phyloP scores from a whole-genome alignment of 108 stramenopile species.

The Asterionellopsis glacialis region DNA sequence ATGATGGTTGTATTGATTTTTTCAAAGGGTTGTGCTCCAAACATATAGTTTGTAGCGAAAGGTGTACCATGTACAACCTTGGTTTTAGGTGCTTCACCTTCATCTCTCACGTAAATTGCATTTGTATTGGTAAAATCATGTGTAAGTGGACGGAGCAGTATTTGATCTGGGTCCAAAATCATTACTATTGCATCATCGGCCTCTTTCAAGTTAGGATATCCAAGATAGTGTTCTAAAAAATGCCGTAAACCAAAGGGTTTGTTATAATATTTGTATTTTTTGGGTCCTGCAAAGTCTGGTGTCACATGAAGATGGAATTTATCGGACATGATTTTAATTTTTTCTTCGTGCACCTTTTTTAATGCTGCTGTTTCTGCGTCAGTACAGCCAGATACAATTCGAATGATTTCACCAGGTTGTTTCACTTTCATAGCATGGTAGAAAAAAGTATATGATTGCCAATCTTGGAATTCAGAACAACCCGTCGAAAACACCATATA shows the following conservation, averaged over 20 bases:
- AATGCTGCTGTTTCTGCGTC: conserved; percentile 2
- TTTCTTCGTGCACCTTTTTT: conserved; percentile 16
- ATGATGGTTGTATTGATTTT: conserved; percentile 50
- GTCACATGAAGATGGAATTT: conserved; percentile 76
- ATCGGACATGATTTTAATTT: conserved; percentile 43
- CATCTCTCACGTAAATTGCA: conserved; percentile 33
- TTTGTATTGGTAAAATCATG: conserved; percentile 67
- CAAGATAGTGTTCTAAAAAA: conserved; percentile 68
- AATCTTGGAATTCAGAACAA: conserved; percentile 88
- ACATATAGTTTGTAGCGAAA: conserved; percentile 86
- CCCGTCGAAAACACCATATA: conserved; percentile 81
- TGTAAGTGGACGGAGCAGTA: conserved; percentile 73
- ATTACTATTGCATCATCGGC: conserved; percentile 63
- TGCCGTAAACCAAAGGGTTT: conserved; percentile 88
- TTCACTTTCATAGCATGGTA: conserved; percentile 60
- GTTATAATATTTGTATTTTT: conserved; percentile 85
- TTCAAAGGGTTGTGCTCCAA: conserved; percentile 70
- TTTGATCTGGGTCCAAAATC: conserved; percentile 82
- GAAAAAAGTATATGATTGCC: conserved; percentile 91
- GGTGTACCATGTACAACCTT: conserved; percentile 85
- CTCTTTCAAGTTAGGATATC: conserved; percentile 40
- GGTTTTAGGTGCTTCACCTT: conserved; percentile 23
- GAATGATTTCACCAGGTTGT: conserved; percentile 83
- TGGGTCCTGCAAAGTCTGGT: conserved; percentile 42
- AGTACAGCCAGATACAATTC: conserved; percentile 80